A percentile compares a stretch with the other conserved stretches of the same genome.
These are phyloP conservation scores for Kodamaea fungicola DNA, from an alignment of 1,139 yeast genomes.

Conservation along the genomic window DNA sequence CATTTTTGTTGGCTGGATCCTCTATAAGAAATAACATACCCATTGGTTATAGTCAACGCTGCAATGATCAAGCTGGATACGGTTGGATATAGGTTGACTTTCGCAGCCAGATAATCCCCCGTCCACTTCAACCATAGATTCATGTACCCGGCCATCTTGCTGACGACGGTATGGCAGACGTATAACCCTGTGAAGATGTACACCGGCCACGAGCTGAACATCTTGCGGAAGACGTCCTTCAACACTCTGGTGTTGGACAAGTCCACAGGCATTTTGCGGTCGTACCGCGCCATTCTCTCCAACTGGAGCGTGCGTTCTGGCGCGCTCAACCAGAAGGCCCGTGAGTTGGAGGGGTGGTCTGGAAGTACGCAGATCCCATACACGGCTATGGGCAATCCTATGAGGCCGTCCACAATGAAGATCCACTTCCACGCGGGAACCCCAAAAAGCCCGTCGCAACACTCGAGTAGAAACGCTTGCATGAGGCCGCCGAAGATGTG, in stretches of 20 bases:
- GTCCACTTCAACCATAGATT: constrained; percentile 9
- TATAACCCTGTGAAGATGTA: constrained; percentile 7
- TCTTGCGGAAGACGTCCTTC: constrained; percentile 3
- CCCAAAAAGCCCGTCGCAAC: constrained; percentile 18
- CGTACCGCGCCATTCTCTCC: constrained; percentile 4
- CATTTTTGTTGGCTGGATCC: constrained; percentile 2
- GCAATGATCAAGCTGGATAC: constrained; percentile 6
- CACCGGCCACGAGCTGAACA: constrained; percentile 7
- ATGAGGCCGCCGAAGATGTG: constrained; percentile 27
- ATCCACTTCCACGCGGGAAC: constrained; percentile 35
- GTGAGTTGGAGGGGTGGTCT: constrained; percentile 7
- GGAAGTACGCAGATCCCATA: constrained; percentile 24
- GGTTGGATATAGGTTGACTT: constrained; percentile 5
- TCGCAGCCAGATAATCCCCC: constrained; percentile 6
- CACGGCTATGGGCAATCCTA: constrained; percentile 27
- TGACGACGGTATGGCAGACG: constrained; percentile 7
- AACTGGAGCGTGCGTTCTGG: constrained; percentile 4
- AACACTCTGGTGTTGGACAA: constrained; percentile 1
- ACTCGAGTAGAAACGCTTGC: constrained; percentile 18
- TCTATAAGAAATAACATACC: constrained; percentile 2
- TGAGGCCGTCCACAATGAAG: constrained; percentile 30
- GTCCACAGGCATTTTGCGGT: constrained; percentile 5
- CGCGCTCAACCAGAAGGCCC: constrained; percentile 6
- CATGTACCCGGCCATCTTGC: constrained; percentile 7
- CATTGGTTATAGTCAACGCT: constrained; percentile 3